A percentile compares a stretch with the other conserved stretches of the same genome.
Evolutionary conservation across 1,139 yeast genomes (phyloP).

Genomic region (Nakaseomyces sp.): DNA sequence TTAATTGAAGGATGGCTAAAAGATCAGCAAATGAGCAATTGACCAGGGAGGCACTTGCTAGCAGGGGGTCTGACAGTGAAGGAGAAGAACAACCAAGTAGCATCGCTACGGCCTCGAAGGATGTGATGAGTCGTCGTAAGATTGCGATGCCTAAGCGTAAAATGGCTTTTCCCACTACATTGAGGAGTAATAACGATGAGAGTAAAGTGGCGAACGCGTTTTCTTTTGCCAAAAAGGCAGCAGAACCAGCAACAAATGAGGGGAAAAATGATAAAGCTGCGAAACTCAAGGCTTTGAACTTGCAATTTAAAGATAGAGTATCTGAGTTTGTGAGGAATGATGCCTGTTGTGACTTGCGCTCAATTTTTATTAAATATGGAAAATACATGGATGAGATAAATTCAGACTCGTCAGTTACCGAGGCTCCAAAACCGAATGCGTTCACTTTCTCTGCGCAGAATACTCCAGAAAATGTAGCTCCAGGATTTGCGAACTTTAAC

Average conservation of each 20-base stretch:
- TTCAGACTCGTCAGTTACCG: neutral
- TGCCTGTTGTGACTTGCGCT: conserved; percentile 50
- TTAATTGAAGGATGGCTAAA: conserved; percentile 53
- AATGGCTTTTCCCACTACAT: conserved; percentile 15
- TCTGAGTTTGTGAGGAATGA: conserved; percentile 37
- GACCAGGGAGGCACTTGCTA: conserved; percentile 37
- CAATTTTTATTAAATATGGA: conserved; percentile 51
- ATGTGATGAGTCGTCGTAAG: conserved; percentile 59
- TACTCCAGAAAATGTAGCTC: neutral
- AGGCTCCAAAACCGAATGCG: neutral
- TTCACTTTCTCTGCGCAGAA: conserved; percentile 1
- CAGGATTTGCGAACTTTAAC: neutral
- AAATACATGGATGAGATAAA: conserved; percentile 33
- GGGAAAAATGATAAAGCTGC: conserved; percentile 15
- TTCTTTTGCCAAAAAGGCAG: conserved; percentile 9
- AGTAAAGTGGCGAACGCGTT: conserved; percentile 18
- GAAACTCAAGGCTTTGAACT: conserved; percentile 60
- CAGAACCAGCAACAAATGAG: neutral
- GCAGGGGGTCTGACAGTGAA: conserved; percentile 28
- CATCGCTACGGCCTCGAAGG: conserved; percentile 47
- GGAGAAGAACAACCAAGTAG: conserved; percentile 30
- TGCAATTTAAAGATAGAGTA: conserved; percentile 48
- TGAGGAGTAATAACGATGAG: conserved; percentile 10
- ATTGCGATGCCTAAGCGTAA: conserved; percentile 48
- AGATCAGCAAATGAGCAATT: conserved; percentile 57